Percentiles rank a stretch among this genome's conserved stretches.
Conservation (phyloP, 1,139 yeast genomes). For the Komagataea norvegica region DNA sequence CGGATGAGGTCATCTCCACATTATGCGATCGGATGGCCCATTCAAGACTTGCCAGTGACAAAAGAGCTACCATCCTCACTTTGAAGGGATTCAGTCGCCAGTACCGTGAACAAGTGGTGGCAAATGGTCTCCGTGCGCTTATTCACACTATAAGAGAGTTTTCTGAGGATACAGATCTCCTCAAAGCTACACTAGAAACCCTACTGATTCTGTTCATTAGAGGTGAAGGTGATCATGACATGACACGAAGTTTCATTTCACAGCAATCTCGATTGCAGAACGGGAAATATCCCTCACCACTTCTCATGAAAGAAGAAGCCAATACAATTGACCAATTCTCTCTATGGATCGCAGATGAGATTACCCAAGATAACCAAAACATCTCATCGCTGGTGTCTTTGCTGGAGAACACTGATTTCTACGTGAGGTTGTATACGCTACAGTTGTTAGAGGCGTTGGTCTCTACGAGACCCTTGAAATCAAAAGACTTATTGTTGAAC, state of each 20-base stretch:
- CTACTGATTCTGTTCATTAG: slow-evolving; percentile 74
- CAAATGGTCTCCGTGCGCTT: slow-evolving; percentile 78
- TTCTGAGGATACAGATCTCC: slow-evolving; percentile 61
- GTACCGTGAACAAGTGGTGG: slow-evolving; percentile 85
- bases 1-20: slow-evolving; percentile 84
- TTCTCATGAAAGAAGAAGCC: slow-evolving; percentile 49
- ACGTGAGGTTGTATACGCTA: slow-evolving; percentile 70
- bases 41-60: slow-evolving; percentile 75
- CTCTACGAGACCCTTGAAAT: slow-evolving; percentile 66
- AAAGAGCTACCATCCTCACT: slow-evolving; percentile 88
- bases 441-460: slow-evolving; percentile 84
- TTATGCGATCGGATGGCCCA: slow-evolving; percentile 84
- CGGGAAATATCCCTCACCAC: slow-evolving; percentile 81
- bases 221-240: slow-evolving; percentile 48
- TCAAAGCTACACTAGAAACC: slow-evolving; percentile 82
- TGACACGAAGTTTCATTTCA: slow-evolving; percentile 62
- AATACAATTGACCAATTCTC: slow-evolving; percentile 73
- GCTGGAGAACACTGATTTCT: slow-evolving; percentile 61
- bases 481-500: slow-evolving; percentile 68
- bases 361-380: slow-evolving; percentile 65
- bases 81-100: slow-evolving; percentile 86
- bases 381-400: slow-evolving; percentile 56
- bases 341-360: slow-evolving; percentile 91
- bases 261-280: slow-evolving; percentile 74
- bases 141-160: slow-evolving; percentile 66